Base-by-base conservation (phyloP, 768 basidiomycete genomes). In the Daedaleopsis nitida region DNA sequence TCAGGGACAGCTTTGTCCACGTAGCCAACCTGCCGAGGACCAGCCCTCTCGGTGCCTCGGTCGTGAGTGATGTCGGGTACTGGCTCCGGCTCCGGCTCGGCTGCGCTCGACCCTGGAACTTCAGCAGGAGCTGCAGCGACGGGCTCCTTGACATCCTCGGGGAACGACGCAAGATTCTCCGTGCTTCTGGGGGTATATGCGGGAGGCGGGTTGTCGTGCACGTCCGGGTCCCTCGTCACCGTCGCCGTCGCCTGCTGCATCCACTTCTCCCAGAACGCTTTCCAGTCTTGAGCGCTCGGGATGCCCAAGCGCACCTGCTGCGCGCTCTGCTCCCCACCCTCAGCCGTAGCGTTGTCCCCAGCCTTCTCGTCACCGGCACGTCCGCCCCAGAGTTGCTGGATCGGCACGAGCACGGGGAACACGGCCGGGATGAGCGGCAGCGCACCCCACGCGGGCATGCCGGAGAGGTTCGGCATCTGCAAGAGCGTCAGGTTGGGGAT, bases 221-320 rank as follows among this genome's bases (percentile, higher is more conserved):
- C 68, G 62, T 23, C 76, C 72, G 52, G 77, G 73, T 62, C 77
- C 79, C 4, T 32, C 24, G 47, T 49, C 53, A 73, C 37, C 83
- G 79, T 14, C 77, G 77, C 6, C 82, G 82, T 69, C 37, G 81
- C 83, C 51, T 85, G 69, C 13, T 83, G 64, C 10, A 90, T 74
- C 86, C 86, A 89, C 73, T 87, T 90, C 76, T 92, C 91, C 87
- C 88, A 91, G 27, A 82, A 82, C 8, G 85, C 79, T 24, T 83
- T 81, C 78, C 86, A 81, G 64, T 91, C 89, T 68, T 87, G 85
- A 14, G 70, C 64, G 19, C 66, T 71, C 57, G 68, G 68, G 52
- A 70, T 62, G 48, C 49, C 62, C 52, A 60, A 67, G 69, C 64
- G 65, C 16, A 60, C 63, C 74, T 21, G 75, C 35, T 73, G 69